Evolutionary conservation across 352 stramenopile genomes (phyloP).

Genomic region (Phytophthora citrophthora): DNA sequence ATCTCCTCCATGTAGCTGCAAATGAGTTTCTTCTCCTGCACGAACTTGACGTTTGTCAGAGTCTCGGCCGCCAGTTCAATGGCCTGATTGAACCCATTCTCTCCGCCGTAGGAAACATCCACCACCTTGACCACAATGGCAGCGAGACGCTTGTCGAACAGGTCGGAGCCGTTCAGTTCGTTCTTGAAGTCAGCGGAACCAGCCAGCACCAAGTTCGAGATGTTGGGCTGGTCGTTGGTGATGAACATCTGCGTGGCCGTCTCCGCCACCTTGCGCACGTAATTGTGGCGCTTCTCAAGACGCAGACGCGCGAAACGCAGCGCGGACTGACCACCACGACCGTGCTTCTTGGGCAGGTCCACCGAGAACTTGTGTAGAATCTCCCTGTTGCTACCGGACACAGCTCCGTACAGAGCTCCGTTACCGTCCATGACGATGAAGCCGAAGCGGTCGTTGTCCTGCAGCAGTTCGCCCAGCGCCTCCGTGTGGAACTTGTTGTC

Average conservation of each 20-base stretch:
- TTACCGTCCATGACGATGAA: constrained; percentile 99
- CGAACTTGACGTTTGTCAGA: constrained; percentile 99
- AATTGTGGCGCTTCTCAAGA: constrained; percentile 99
- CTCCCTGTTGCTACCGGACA: constrained; percentile 93
- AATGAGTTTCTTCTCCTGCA: constrained; percentile 99
- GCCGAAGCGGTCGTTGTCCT: constrained; percentile 99
- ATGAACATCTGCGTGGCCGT: constrained; percentile 99
- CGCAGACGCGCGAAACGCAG: constrained; percentile 99
- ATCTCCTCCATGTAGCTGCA: constrained; percentile 99
- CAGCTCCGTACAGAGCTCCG: constrained; percentile 97
- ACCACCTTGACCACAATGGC: constrained; percentile 99
- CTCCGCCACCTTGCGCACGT: constrained; percentile 99
- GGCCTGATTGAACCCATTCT: constrained; percentile 99
- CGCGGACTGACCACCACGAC: constrained; percentile 98
- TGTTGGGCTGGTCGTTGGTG: constrained; percentile 97
- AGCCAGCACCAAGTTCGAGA: constrained; percentile 97
- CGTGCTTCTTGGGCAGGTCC: constrained; percentile 99
- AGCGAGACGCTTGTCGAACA: constrained; percentile 96
- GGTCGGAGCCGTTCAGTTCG: constrained; percentile 95
- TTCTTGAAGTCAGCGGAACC: constrained; percentile 99
- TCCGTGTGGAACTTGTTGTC: constrained; percentile 99
- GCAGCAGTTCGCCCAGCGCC: constrained; percentile 97
- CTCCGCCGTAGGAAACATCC: constrained; percentile 99
- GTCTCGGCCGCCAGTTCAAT: constrained; percentile 99
- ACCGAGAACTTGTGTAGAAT: constrained; percentile 97